Evolutionary conservation across 2,329 filamentous ascomycete genomes (phyloP).

Genomic region (Stromatinia cepivora): DNA sequence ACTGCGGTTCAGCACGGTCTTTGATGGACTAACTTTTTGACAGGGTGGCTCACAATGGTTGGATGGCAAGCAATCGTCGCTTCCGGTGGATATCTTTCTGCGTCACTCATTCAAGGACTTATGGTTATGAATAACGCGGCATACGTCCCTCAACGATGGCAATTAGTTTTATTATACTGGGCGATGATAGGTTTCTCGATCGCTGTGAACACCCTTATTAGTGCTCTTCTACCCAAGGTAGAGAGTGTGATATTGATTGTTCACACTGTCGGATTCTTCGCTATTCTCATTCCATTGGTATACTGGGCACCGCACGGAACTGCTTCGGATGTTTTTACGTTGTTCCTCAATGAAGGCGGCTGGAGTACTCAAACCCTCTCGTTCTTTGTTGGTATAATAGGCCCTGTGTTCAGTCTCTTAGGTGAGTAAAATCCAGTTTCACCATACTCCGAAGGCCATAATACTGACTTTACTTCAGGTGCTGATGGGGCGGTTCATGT

Average conservation of each 20-base stretch:
- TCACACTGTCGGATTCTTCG: slow-evolving; percentile 48
- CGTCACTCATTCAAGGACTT: slow-evolving; percentile 48
- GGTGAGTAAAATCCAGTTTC: background rate
- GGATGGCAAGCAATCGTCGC: slow-evolving; percentile 49
- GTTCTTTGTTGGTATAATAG: slow-evolving; percentile 37
- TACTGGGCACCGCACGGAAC: slow-evolving; percentile 28
- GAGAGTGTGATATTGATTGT: slow-evolving; percentile 47
- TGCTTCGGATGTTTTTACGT: slow-evolving; percentile 35
- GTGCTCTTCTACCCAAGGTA: slow-evolving; percentile 43
- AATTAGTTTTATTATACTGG: slow-evolving; percentile 46
- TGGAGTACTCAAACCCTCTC: slow-evolving; percentile 39
- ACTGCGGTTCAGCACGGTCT: too few relatives aligned
- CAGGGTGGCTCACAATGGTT: slow-evolving; percentile 48
- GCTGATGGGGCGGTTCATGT: slow-evolving; percentile 18
- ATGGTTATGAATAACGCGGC: slow-evolving; percentile 38
- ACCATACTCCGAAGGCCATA: background rate
- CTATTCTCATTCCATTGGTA: slow-evolving; percentile 45
- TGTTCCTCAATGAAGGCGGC: slow-evolving; percentile 38
- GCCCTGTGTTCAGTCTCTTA: slow-evolving; percentile 1
- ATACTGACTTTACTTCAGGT: slow-evolving; percentile 5
- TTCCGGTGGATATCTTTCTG: slow-evolving; percentile 45
- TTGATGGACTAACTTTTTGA: slow-evolving; percentile 20
- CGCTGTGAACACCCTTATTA: slow-evolving; percentile 47
- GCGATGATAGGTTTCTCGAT: slow-evolving; percentile 44
- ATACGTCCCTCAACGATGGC: slow-evolving; percentile 44